phyloP scores from a whole-genome alignment of 208 protist genomes.

The Leishmania martiniquensis region DNA sequence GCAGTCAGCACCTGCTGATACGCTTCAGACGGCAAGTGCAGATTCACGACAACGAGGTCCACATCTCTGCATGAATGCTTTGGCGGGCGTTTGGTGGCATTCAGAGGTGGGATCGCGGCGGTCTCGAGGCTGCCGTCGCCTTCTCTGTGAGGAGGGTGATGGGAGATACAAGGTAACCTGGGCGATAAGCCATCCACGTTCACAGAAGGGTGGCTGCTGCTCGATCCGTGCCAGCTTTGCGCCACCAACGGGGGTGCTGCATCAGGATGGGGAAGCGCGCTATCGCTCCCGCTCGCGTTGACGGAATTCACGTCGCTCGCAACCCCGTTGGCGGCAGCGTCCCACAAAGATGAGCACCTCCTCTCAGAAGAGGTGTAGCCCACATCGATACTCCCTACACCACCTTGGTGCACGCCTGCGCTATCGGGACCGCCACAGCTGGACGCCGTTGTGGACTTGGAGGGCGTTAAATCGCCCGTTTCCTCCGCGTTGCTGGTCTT shows the following conservation, averaged over 20 bases:
- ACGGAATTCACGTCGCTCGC: constrained; percentile 9
- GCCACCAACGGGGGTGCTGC: background rate
- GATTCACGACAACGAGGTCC: constrained; percentile 60
- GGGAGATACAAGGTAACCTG: background rate
- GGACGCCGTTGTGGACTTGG: constrained; percentile 14
- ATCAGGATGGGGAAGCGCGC: background rate
- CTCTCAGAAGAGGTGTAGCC: background rate
- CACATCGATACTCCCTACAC: background rate
- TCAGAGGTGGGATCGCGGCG: background rate
- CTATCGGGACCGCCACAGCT: constrained; percentile 14
- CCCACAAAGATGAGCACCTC: background rate
- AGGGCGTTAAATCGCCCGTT: constrained; percentile 5
- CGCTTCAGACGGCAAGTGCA: constrained; percentile 50
- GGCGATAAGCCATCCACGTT: constrained; percentile 14
- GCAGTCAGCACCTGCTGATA: constrained; percentile 46
- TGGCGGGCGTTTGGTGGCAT: background rate
- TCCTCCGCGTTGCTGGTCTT: constrained; percentile 14
- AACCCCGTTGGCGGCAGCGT: background rate
- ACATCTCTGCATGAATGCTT: constrained; percentile 28
- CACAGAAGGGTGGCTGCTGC: background rate
- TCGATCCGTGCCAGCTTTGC: background rate
- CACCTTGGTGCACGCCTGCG: background rate
- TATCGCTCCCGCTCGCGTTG: background rate
- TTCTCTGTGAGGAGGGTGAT: background rate
- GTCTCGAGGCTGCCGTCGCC: background rate